Base-by-base conservation (phyloP, 1,139 yeast species). In the Sugiyamaella novakii region DNA sequence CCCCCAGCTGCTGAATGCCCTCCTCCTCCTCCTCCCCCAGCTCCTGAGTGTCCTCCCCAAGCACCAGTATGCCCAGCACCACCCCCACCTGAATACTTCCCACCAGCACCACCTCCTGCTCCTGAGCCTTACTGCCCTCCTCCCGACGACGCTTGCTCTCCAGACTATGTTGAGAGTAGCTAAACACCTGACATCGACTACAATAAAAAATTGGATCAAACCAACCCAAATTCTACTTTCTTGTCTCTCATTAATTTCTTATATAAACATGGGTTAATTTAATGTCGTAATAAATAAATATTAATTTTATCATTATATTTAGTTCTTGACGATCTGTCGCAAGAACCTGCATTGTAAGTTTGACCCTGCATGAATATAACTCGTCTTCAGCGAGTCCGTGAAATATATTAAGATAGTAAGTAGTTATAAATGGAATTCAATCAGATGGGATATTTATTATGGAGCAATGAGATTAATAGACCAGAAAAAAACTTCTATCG, bases 21-120 rank as follows among this genome's bases (percentile, higher is more conserved):
- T 33, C 43, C 46, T 6, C 51, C 52, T 7, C 45, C 47, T 19
- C 49, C 52, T 34, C 38, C 50, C 12, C 51, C 56, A 12, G 45
- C 50, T 18, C 48, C 55, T 17, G 44, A 34, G 6, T 50, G 52
- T 22, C 41, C 51, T 24, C 41, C 46, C 21, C 36, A 44, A 2
- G 49, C 49, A 31, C 52, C 52, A 22, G 45, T 34, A 21, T 17
- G 21, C 24, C 35, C 31, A 10, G 37, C 49, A 3, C 43, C 47
- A 14, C 36, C 47, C 14, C 48, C 43, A n/a, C 42, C 48, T 4
- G 36, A 43, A 2, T 35, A 40, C 21, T 24, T 42, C 1, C 43
- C 47, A 1, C 50, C 50, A 5, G 36, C 43, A 22, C 47, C 52
- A 19, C 45, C 40, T 18, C 48, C 48, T 2, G 42, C 39, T 31